phyloP scores from a whole-genome alignment of 257 asterid species.

The Nicotiana sylvestris region DNA sequence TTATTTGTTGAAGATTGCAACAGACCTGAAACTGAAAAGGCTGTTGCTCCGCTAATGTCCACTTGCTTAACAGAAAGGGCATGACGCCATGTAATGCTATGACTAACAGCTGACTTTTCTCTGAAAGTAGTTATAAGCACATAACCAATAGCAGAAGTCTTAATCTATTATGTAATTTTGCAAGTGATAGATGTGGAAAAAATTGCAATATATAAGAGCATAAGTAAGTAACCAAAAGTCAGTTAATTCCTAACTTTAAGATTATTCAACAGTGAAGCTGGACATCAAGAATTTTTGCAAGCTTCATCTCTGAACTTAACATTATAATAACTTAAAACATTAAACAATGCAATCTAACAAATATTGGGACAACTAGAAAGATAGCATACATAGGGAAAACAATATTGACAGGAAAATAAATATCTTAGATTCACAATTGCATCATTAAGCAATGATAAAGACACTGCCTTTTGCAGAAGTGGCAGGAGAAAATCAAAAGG shows the following conservation, averaged over 20 bases:
- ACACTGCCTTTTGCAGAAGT: neutral
- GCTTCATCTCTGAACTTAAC: neutral
- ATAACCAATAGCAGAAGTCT: neutral
- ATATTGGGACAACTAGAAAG: neutral
- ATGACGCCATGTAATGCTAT: conserved; percentile 61
- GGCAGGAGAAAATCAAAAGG: neutral
- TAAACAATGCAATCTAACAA: neutral
- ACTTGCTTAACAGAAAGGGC: conserved; percentile 62
- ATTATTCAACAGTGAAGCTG: neutral
- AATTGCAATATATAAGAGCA: neutral
- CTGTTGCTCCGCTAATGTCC: conserved; percentile 64
- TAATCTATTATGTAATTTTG: neutral
- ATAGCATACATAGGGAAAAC: neutral
- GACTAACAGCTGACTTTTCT: conserved; percentile 92
- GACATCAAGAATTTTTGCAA: neutral
- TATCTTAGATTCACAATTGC: neutral
- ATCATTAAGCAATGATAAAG: neutral
- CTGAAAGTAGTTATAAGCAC: conserved; percentile 29
- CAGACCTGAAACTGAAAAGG: conserved; percentile 85
- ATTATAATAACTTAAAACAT: neutral
- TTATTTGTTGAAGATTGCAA: conserved; percentile 9
- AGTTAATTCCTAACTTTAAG: neutral
- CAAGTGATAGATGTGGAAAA: neutral
- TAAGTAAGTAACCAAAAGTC: neutral
- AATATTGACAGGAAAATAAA: neutral